Evolutionary conservation across 2,329 filamentous ascomycete genomes (phyloP).

Genomic region (Metarhizium humberi): DNA sequence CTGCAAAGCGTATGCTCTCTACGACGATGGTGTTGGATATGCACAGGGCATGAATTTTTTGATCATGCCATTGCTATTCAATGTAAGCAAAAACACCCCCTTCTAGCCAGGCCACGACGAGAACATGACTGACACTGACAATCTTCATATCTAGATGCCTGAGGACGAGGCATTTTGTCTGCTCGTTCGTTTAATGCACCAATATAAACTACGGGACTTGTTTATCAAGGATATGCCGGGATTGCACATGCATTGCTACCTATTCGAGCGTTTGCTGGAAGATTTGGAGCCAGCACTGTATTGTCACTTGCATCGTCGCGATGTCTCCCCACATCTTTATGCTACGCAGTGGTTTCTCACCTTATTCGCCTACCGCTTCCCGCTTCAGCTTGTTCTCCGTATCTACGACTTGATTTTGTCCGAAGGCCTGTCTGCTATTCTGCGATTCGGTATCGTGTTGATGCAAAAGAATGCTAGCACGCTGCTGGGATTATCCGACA

Average conservation of each 20-base stretch:
- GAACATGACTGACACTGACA: not conserved
- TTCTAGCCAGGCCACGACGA: not conserved
- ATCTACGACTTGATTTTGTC: conserved; percentile 95
- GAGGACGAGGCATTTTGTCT: conserved; percentile 95
- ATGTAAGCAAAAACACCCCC: conserved; percentile 42
- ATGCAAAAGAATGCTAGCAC: conserved; percentile 88
- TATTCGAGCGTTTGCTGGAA: conserved; percentile 89
- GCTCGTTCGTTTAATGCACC: conserved; percentile 90
- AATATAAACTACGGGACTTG: conserved; percentile 85
- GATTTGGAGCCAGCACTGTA: conserved; percentile 91
- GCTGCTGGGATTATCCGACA: conserved; percentile 78
- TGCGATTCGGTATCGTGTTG: conserved; percentile 88
- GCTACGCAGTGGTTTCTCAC: conserved; percentile 99
- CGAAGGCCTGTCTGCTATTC: conserved; percentile 83
- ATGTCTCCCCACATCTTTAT: conserved; percentile 86
- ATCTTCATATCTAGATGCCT: conserved; percentile 57
- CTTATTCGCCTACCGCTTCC: conserved; percentile 96
- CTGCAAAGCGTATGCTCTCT: conserved; percentile 95
- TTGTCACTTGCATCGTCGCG: conserved; percentile 81
- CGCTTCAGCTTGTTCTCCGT: conserved; percentile 86
- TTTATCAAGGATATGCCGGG: conserved; percentile 96
- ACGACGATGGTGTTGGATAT: conserved; percentile 90
- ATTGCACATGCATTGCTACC: conserved; percentile 84
- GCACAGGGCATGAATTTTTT: conserved; percentile 99
- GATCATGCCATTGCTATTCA: conserved; percentile 92